Evolutionary conservation across 257 asterid species (phyloP), one percentile per base, ranked within the genome.

Genomic region (Catharanthus roseus): DNA sequence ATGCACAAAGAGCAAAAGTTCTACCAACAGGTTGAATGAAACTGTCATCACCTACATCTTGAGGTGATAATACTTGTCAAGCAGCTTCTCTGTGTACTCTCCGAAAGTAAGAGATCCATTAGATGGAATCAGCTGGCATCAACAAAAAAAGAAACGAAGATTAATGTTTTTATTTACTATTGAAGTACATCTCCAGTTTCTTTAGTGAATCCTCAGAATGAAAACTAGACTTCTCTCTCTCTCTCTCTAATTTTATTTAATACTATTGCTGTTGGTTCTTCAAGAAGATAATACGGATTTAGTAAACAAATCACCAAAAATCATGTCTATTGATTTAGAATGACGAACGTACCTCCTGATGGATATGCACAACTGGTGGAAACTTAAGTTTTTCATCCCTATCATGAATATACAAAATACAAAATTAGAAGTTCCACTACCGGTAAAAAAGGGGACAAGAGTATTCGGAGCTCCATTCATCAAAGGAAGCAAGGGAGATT

Each of bases 351-450:
- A 89, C 97, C 97, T 91, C 96, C 69, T 23, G 77, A 73, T 87
- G 95, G 77, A 80, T 80, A 75, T 83, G 86, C 77, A 84, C 80
- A 23, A 41, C 85, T 74, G 83, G 88, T 47, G 95, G 93, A 76
- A 92, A 84, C 38, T 66, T 67, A 42, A 92, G 96, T 76, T 84
- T 92, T 80, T 89, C 93, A 67, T 86, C 92, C 97, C 97, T 91
- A 42, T 60, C 26, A 72, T 8, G 61, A 45, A 70, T 47, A 82
- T 18, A 39, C 44, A 64, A 38, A 64, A 58, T 68, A 24, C 28
- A 47, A 70, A 63, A 69, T 70, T 73, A 26, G 49, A 69, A 55
- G 39, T 41, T 23, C 70, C 10, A 5, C 4, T 60, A 16, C 24
- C 29, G 16, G 4, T 0, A 42, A 42, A 42, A 42, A 42, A 42